Evolutionary conservation across 805 yeast species (phyloP).

Genomic region (Ogataea methanolica): DNA sequence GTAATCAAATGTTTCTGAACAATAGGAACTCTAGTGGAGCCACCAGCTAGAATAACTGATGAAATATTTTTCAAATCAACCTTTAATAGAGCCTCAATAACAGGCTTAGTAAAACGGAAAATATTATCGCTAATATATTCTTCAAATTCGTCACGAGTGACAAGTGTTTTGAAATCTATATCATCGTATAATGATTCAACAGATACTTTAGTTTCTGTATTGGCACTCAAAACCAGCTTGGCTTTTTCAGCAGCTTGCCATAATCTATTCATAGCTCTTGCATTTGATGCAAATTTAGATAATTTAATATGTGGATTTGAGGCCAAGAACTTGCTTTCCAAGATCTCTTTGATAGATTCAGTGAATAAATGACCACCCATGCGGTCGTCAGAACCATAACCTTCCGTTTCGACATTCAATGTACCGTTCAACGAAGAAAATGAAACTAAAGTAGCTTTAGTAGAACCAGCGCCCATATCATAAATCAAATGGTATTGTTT

Average conservation of each 20-base stretch:
- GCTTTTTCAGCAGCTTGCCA: constrained; percentile 86
- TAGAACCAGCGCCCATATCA: constrained; percentile 92
- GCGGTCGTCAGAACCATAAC: constrained; percentile 60
- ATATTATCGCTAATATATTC: constrained; percentile 40
- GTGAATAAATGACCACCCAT: constrained; percentile 81
- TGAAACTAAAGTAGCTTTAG: constrained; percentile 80
- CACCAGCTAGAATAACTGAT: constrained; percentile 83
- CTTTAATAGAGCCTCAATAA: constrained; percentile 43
- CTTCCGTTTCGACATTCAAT: constrained; percentile 56
- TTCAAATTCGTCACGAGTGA: constrained; percentile 85
- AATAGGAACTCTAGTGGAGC: constrained; percentile 85
- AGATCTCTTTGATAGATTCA: constrained; percentile 51
- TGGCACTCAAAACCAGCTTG: constrained; percentile 82
- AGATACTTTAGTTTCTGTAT: constrained; percentile 68
- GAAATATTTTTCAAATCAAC: constrained; percentile 20
- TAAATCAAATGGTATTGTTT: constrained; percentile 66
- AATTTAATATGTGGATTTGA: constrained; percentile 35
- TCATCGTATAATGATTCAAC: constrained; percentile 75
- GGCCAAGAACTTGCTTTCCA: constrained; percentile 55
- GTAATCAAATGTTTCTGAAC: constrained; percentile 59
- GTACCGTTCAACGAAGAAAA: constrained; percentile 41
- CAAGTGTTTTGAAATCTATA: constrained; percentile 58
- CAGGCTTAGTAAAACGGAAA: constrained; percentile 47
- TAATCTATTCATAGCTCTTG: constrained; percentile 61
- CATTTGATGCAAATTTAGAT: constrained; percentile 38